Evolutionary conservation across 192 early-diverging fungal genomes (phyloP).

Genomic region (Pilobolus umbonatus): DNA sequence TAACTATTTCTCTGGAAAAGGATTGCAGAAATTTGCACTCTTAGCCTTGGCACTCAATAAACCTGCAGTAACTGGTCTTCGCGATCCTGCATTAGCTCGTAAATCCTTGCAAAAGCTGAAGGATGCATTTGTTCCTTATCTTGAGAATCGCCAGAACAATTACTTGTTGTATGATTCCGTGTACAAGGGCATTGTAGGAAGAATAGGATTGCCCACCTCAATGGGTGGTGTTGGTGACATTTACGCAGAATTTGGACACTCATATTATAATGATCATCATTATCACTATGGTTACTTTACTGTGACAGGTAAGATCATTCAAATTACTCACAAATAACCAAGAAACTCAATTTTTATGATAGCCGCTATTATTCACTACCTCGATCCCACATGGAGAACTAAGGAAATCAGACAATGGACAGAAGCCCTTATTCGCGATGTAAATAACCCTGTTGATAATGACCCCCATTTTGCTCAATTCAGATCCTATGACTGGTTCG

Average conservation of each 20-base stretch:
- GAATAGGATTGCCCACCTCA: constrained; percentile 18
- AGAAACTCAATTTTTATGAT: constrained; percentile 3
- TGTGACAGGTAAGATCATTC: constrained; percentile 21
- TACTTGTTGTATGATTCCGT: constrained; percentile 26
- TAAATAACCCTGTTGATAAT: constrained; percentile 42
- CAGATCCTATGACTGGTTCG: constrained; percentile 55
- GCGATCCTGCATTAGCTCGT: constrained; percentile 21
- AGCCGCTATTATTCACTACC: constrained; percentile 34
- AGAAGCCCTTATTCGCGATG: constrained; percentile 37
- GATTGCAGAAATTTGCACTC: constrained; percentile 33
- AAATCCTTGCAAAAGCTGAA: constrained; percentile 24
- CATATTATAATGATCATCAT: constrained; percentile 39
- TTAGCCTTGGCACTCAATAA: constrained; percentile 30
- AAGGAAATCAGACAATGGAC: constrained; percentile 27
- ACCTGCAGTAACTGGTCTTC: constrained; percentile 18
- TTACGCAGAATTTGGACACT: constrained; percentile 31
- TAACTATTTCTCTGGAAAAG: constrained; percentile 40
- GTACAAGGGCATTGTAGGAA: constrained; percentile 32
- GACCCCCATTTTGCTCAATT: constrained; percentile 50
- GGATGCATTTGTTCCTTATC: constrained; percentile 20
- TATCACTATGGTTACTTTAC: constrained; percentile 38
- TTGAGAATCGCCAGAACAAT: constrained; percentile 28
- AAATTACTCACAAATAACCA: background rate
- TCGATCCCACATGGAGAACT: constrained; percentile 30
- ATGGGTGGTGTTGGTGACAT: constrained; percentile 32